Evolutionary conservation across 768 basidiomycete genomes (phyloP).

Genomic region (Termitomyces sp.): DNA sequence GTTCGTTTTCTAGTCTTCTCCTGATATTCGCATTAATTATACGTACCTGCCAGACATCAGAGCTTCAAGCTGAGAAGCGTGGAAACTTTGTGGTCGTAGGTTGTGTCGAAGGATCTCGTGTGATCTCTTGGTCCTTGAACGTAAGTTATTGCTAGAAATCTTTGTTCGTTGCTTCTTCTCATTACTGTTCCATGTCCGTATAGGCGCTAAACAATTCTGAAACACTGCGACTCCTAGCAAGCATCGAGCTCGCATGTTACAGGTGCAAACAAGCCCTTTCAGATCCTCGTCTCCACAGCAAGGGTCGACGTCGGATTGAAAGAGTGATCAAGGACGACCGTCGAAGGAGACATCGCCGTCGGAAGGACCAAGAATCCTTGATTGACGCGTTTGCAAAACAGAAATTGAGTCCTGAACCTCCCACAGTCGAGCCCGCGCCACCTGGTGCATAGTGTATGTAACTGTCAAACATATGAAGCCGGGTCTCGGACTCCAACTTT

Average conservation of each 20-base stretch:
- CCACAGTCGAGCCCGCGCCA: slow-evolving; percentile 19
- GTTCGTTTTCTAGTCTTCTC: slow-evolving; percentile 28
- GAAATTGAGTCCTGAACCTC: slow-evolving; percentile 31
- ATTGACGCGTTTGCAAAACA: slow-evolving; percentile 72
- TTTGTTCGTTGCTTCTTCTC: slow-evolving; percentile 4
- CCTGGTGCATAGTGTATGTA: slow-evolving; percentile 15
- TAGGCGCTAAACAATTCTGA: slow-evolving; percentile 82
- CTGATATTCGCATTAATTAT: background rate
- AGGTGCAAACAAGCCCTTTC: slow-evolving; percentile 62
- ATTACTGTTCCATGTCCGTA: background rate
- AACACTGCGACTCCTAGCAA: slow-evolving; percentile 74
- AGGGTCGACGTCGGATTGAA: slow-evolving; percentile 67
- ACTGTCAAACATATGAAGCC: background rate
- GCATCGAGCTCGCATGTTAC: slow-evolving; percentile 83
- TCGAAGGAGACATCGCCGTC: slow-evolving; percentile 71
- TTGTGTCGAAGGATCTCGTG: slow-evolving; percentile 66
- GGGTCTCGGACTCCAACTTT: slow-evolving; percentile 1
- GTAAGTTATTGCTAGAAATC: slow-evolving; percentile 31
- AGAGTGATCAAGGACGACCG: slow-evolving; percentile 84
- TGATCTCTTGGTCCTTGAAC: slow-evolving; percentile 84
- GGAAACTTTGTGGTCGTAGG: slow-evolving; percentile 86
- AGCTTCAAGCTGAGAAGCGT: slow-evolving; percentile 81
- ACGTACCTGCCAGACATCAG: slow-evolving; percentile 39
- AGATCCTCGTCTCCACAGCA: slow-evolving; percentile 63
- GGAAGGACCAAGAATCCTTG: slow-evolving; percentile 82